Evolutionary conservation across 75 land plant species (phyloP).

Genomic region (Chamaecyparis obtusa): DNA sequence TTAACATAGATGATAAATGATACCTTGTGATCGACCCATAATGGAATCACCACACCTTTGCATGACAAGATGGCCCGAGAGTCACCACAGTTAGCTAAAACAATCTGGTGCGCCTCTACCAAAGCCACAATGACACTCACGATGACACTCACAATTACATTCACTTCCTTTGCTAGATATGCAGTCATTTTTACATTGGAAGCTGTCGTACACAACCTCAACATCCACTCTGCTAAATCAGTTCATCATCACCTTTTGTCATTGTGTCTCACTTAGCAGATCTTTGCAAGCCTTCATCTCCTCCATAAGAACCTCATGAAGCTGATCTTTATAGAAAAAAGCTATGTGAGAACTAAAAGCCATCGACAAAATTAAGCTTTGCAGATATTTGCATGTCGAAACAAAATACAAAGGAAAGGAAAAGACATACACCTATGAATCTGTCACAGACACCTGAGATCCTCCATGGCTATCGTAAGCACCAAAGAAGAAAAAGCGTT

Average conservation of each 20-base stretch:
- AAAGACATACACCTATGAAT: no score
- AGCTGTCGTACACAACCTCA: constrained; percentile 20
- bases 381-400: no score
- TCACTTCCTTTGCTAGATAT: constrained; percentile 19
- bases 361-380: no score
- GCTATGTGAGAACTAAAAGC: no score
- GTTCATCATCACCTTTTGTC: constrained; percentile 35
- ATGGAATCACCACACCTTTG: constrained; percentile 50
- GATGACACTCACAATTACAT: constrained; percentile 18
- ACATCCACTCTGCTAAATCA: constrained; percentile 55
- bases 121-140: no score
- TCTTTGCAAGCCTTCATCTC: constrained; percentile 28
- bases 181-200: not conserved
- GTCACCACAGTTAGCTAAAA: constrained; percentile 86
- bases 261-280: constrained; percentile 3
- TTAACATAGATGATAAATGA: no score
- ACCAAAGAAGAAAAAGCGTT: no score
- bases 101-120: constrained; percentile 41
- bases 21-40: constrained; percentile 79
- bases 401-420: no score
- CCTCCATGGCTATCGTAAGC: no score
- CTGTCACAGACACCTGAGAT: no score
- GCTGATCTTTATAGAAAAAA: constrained; percentile 58
- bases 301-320: constrained; percentile 72
- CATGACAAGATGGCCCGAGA: constrained; percentile 73